Base-by-base conservation (phyloP, 345 rosid genomes). In the Microcos paniculata region DNA sequence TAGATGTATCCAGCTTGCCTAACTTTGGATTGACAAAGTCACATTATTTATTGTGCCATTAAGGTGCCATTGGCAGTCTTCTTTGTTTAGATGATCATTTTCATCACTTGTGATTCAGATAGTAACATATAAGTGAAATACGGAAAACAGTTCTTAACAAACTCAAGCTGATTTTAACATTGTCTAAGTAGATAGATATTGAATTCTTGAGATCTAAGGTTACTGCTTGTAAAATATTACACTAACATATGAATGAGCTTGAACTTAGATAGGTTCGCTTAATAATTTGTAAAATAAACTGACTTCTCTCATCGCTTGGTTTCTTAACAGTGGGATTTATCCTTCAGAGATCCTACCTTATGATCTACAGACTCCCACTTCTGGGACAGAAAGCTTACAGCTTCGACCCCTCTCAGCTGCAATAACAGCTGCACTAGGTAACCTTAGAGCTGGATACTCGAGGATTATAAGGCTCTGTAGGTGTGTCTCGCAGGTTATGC, bases 311-410 rank as follows among this genome's bases (percentile, higher is more conserved):
- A 68, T 51, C 3, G 21, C 71, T 57, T 67, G 16, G 30, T 80
- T 79, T 83, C 58, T 74, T 72, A 76, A 62, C 95, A 89, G 93
- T 71, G 93, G 93, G 75, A 63, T 87, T 49, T 89, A 91, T 83
- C 92, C 94, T 72, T 79, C 85, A 1, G 91, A 85, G 35, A 65
- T 81, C 45, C 68, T 80, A 64, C 92, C 90, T 6, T 46, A 72
- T 73, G 46, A 40, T 28, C 57, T 84, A 58, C 74, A 80, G 73
- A 80, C 80, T 58, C 49, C 66, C 21, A 15, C 76, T 21, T 55
- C 66, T 23, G 77, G 72, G 59, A 62, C 72, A 24, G 72, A 57
- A 51, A 84, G 61, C 31, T 65, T 78, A 1, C 73, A 8, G 23
- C 69, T 77, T 0, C 82, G 49, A 15, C 62, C 83, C n/a, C 83